These are phyloP conservation scores for Dendrobium chrysotoxum DNA, from an alignment of 106 monocot species.

Conservation along the genomic window DNA sequence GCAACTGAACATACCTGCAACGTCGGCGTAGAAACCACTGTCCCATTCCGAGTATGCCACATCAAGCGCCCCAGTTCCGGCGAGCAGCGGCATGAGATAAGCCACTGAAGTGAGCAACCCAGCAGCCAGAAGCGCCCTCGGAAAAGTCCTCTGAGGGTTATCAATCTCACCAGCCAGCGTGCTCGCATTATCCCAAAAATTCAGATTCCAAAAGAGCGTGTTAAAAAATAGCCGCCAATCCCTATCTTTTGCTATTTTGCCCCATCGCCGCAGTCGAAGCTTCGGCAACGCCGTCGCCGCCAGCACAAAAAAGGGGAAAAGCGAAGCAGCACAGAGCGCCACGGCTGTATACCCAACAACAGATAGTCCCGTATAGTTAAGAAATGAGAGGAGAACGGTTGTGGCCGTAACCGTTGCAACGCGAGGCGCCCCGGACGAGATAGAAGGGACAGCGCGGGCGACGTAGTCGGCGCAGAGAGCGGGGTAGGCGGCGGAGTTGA, in stretches of 20 bases:
- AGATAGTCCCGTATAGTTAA: conserved; percentile 65
- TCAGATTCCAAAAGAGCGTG: conserved; percentile 82
- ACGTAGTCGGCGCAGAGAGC: conserved; percentile 75
- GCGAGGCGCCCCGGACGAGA: conserved; percentile 24
- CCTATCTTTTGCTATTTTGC: conserved; percentile 14
- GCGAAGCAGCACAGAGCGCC: conserved; percentile 39
- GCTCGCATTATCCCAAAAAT: conserved; percentile 86
- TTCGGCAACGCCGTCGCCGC: conserved; percentile 37
- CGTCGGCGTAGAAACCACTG: conserved; percentile 69
- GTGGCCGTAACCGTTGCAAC: conserved; percentile 16
- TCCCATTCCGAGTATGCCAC: conserved; percentile 42
- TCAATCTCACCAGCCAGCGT: conserved; percentile 87
- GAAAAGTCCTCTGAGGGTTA: conserved; percentile 55
- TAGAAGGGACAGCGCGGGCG: conserved; percentile 28
- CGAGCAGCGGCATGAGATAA: conserved; percentile 71
- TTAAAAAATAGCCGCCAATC: conserved; percentile 82
- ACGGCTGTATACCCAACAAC: conserved; percentile 68
- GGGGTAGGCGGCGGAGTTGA: conserved; percentile 78
- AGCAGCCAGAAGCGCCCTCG: conserved; percentile 50
- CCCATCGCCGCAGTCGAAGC: conserved; percentile 43
- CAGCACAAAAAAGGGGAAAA: conserved; percentile 60
- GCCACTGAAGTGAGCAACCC: conserved; percentile 54
- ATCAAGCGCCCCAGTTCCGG: conserved; percentile 57
- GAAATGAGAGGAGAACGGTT: conserved; percentile 41
- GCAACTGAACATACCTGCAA: conserved; percentile 36